phyloP scores from a whole-genome alignment of 345 rosid species.

The Eucalyptus viminalis region DNA sequence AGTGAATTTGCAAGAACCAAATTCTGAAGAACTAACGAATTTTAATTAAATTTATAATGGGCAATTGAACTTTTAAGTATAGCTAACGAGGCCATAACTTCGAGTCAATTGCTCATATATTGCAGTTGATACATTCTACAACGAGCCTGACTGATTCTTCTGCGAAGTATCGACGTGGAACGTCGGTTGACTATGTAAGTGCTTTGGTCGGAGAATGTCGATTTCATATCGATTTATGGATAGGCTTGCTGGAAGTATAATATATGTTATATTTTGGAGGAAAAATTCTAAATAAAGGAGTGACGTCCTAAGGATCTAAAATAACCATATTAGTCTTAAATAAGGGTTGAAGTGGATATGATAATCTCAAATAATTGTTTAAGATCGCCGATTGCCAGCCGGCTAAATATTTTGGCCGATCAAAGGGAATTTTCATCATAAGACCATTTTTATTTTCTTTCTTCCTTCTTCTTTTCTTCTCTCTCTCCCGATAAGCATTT shows the following conservation, averaged over 20 bases:
- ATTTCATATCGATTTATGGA: background rate
- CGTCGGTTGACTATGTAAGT: rapidly evolving
- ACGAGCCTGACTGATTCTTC: rapidly evolving
- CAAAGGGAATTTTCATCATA: rapidly evolving
- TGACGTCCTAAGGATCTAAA: no score
- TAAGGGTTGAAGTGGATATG: rapidly evolving
- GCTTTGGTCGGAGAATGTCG: background rate
- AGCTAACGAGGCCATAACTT: background rate
- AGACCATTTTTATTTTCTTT: no score
- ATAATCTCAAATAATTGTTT: rapidly evolving
- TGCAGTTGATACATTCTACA: background rate
- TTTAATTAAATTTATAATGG: background rate
- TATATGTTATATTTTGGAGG: background rate
- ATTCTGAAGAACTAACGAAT: background rate
- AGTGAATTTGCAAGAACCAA: background rate
- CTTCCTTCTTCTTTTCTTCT: rapidly evolving
- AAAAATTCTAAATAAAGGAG: rapidly evolving
- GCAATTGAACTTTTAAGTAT: background rate
- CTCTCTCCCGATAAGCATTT: rapidly evolving
- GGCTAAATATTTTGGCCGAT: rapidly evolving
- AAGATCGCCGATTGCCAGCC: rapidly evolving
- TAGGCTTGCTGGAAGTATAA: rapidly evolving
- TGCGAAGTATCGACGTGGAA: background rate
- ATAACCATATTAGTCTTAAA: rapidly evolving
- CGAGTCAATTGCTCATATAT: background rate